Evolutionary conservation across 2,329 filamentous ascomycete genomes (phyloP).

Genomic region (Sclerotinia trifoliorum): DNA sequence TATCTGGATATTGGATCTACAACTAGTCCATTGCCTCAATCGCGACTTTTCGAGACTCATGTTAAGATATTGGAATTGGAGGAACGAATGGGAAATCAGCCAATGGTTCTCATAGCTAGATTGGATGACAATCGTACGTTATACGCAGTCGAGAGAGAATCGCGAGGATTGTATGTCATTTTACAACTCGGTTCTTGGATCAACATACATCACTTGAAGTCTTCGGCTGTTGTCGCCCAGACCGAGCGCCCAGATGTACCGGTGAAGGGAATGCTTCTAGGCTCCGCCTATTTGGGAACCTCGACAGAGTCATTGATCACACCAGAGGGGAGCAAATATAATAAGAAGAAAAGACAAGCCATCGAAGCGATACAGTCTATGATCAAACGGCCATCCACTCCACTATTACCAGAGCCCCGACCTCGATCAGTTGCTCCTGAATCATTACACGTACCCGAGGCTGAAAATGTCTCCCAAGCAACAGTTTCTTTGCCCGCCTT

Average conservation of each 20-base stretch:
- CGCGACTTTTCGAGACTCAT: conserved; percentile 59
- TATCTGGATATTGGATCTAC: conserved; percentile 57
- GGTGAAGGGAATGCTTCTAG: conserved; percentile 16
- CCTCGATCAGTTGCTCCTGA: conserved; percentile 17
- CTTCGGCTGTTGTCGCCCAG: conserved; percentile 50
- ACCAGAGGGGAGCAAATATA: conserved; percentile 34
- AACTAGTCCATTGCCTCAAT: conserved; percentile 51
- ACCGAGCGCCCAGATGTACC: conserved; percentile 38
- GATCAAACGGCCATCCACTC: conserved; percentile 48
- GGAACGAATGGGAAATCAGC: conserved; percentile 53
- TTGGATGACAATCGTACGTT: conserved; percentile 53
- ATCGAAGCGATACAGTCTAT: conserved; percentile 64
- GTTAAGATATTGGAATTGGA: conserved; percentile 64
- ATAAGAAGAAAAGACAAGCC: conserved; percentile 55
- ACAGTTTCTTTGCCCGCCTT: neutral
- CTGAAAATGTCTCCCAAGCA: conserved; percentile 20
- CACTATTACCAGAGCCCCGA: conserved; percentile 28
- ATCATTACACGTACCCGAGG: conserved; percentile 12
- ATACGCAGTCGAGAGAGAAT: conserved; percentile 66
- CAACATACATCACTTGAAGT: conserved; percentile 54
- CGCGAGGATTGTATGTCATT: conserved; percentile 60
- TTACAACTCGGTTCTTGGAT: conserved; percentile 69
- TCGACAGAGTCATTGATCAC: conserved; percentile 21
- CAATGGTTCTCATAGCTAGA: conserved; percentile 60
- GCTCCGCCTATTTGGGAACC: neutral